Conservation (phyloP, 1,284 basidiomycete species). For the Coniferiporia sulphurascens region DNA sequence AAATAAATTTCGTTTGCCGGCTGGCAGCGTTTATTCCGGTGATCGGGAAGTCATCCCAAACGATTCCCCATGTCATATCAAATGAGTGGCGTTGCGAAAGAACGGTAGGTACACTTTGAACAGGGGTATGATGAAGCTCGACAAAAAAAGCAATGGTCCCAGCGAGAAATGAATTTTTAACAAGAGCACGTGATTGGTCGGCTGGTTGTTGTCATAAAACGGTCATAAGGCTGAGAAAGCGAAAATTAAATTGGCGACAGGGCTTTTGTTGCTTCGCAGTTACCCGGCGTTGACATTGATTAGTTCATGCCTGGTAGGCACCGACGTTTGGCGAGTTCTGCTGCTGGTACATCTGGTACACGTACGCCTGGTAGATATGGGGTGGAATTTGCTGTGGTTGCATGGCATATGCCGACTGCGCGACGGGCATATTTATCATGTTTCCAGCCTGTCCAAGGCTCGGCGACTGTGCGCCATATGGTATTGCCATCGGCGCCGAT, state of each 20-base stretch:
- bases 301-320: conserved; percentile 61
- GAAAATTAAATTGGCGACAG: neutral
- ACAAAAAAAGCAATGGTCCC: conserved; percentile 7
- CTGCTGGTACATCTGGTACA: conserved; percentile 77
- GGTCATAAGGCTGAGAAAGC: conserved; percentile 4
- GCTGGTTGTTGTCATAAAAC: conserved; percentile 1
- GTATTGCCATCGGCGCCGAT: conserved; percentile 40
- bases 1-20: neutral
- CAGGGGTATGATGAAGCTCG: conserved; percentile 2
- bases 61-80: conserved; percentile 10
- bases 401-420: conserved; percentile 56
- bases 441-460: conserved; percentile 49
- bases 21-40: neutral
- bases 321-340: conserved; percentile 66
- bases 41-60: neutral
- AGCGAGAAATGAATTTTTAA: neutral
- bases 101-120: neutral
- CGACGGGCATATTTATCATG: conserved; percentile 49
- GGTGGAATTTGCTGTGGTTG: conserved; percentile 59
- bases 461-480: conserved; percentile 59
- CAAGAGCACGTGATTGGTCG: neutral
- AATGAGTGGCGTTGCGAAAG: conserved; percentile 8
- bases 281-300: too few species aligned
- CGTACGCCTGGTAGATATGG: conserved; percentile 73
- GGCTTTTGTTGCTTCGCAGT: neutral